Conservation (phyloP, 352 stramenopile species). For the Lagenidium sp. region DNA sequence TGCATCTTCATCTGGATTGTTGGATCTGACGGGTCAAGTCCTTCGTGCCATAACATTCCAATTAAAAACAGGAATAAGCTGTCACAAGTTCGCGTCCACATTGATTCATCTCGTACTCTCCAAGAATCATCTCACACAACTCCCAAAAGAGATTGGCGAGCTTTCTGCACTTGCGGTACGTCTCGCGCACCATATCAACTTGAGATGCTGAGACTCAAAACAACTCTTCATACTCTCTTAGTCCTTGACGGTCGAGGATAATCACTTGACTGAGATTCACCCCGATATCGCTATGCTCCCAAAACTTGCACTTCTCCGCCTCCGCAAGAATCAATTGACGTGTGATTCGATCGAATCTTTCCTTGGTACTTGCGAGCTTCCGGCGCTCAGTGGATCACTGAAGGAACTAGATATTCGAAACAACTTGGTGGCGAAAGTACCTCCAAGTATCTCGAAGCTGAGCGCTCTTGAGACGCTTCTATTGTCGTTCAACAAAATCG, state of each 20-base stretch:
- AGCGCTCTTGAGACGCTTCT: constrained; percentile 46
- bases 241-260: constrained; percentile 66
- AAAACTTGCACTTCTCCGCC: constrained; percentile 42
- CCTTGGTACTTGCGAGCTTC: constrained; percentile 11
- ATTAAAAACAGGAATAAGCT: too few species aligned
- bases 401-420: constrained; percentile 70
- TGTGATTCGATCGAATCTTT: constrained; percentile 30
- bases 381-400: neutral
- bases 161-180: constrained; percentile 36
- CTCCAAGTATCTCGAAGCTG: constrained; percentile 24
- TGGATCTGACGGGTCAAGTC: constrained; percentile 33
- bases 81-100: constrained; percentile 37
- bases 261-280: constrained; percentile 38
- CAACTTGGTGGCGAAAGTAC: constrained; percentile 45
- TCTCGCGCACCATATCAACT: neutral
- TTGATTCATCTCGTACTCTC: constrained; percentile 60
- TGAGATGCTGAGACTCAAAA: too few species aligned
- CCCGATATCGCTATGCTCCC: constrained; percentile 28
- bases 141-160: constrained; percentile 36
- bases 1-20: constrained; percentile 35
- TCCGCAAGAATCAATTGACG: constrained; percentile 70
- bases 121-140: constrained; percentile 39
- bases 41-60: too few species aligned
- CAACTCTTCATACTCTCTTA: constrained; percentile 13
- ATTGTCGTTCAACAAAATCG: constrained; percentile 64